These are phyloP conservation scores for Xylaria sp. DNA, from an alignment of 2,329 filamentous ascomycete species.

Conservation along the genomic window DNA sequence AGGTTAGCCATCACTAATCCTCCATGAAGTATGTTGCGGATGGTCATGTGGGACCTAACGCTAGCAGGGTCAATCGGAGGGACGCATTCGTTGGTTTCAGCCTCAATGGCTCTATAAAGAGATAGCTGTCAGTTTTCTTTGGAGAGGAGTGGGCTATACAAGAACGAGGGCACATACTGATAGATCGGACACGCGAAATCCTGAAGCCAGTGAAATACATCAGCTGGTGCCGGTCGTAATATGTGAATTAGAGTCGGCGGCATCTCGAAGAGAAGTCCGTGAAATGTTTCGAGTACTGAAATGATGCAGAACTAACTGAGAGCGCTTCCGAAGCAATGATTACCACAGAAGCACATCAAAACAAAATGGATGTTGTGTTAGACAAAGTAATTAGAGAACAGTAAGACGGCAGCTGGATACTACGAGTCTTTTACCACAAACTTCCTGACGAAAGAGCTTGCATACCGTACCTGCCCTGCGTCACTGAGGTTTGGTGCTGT, in stretches of 20 bases:
- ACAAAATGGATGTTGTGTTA: not conserved
- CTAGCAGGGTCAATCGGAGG: not conserved
- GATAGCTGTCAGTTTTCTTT: not conserved
- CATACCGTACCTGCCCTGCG: not conserved
- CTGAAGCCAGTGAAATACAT: not conserved
- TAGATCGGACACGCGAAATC: conserved; percentile 17
- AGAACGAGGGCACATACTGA: not conserved
- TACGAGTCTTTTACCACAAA: not conserved
- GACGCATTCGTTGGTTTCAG: not conserved
- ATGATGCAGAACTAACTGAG: too few relatives aligned
- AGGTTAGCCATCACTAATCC: conserved; percentile 4
- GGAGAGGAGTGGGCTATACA: not conserved
- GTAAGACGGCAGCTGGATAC: not conserved
- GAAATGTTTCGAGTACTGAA: too few relatives aligned
- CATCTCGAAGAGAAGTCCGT: not conserved
- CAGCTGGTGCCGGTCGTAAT: not conserved
- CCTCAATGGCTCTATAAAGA: conserved; percentile 5
- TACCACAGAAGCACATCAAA: not conserved
- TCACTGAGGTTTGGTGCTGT: not conserved
- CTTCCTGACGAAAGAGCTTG: not conserved
- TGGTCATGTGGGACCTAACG: not conserved
- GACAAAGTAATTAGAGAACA: not conserved
- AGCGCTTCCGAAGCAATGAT: not conserved
- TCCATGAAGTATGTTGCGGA: not conserved
- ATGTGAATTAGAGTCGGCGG: conserved; percentile 21